phyloP scores from a whole-genome alignment of 2,329 filamentous ascomycete genomes.

The Ascochyta viciae-villosae region DNA sequence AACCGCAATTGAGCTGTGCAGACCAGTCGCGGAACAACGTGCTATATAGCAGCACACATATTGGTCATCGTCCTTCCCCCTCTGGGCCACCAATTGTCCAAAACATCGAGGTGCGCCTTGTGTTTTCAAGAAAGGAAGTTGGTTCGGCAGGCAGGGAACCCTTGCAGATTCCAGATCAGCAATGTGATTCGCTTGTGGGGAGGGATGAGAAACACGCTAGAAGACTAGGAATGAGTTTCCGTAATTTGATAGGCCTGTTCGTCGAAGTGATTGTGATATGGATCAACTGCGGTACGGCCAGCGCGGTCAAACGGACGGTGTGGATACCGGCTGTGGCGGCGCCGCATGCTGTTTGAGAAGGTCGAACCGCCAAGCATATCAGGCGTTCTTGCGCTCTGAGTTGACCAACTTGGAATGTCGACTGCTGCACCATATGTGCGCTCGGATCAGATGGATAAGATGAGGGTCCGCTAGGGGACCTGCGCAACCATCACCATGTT shows the following conservation, averaged over 20 bases:
- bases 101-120: no score
- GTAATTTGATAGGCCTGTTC: background rate
- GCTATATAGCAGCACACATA: background rate
- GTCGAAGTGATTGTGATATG: conserved; percentile 3
- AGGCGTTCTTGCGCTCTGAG: conserved; percentile 1
- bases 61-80: background rate
- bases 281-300: conserved; percentile 5
- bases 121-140: conserved; percentile 4
- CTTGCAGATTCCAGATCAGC: conserved; percentile 10
- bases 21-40: conserved; percentile 5
- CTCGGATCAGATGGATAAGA: conserved; percentile 7
- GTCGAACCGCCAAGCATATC: conserved; percentile 13
- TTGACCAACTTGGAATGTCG: background rate
- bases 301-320: background rate
- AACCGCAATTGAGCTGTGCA: background rate
- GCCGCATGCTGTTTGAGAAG: conserved; percentile 6
- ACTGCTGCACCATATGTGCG: background rate
- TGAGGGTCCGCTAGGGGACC: conserved; percentile 4
- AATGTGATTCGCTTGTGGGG: conserved; percentile 12
- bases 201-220: conserved; percentile 19
- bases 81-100: background rate
- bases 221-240: conserved; percentile 18
- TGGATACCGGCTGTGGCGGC: conserved; percentile 13
- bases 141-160: conserved; percentile 4
- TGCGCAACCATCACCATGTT: conserved; percentile 3